Evolutionary conservation across 495 filamentous ascomycete genomes (phyloP).

Genomic region (Penicillium fimorum): DNA sequence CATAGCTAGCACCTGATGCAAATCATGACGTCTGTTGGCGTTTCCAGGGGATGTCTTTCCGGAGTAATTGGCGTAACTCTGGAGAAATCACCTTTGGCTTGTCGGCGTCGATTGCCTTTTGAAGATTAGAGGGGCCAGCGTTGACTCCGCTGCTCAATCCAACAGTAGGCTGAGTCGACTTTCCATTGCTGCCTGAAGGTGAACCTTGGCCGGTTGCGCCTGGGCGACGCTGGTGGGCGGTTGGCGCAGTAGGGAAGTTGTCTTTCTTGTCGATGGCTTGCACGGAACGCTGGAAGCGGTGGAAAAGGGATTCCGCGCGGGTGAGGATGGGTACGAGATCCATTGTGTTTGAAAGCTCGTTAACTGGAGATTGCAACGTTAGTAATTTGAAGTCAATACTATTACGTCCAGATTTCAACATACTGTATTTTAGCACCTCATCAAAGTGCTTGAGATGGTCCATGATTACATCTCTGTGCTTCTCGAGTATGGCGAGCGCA

Average conservation of each 20-base stretch:
- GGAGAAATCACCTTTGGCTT: slow-evolving; percentile 72
- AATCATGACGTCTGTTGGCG: slow-evolving; percentile 17
- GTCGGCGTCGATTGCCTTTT: slow-evolving; percentile 22
- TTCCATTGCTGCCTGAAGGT: slow-evolving; percentile 30
- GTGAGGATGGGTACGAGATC: slow-evolving; percentile 81
- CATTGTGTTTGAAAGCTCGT: slow-evolving; percentile 90
- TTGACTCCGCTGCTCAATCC: slow-evolving; percentile 31
- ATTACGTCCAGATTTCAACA: slow-evolving; percentile 25
- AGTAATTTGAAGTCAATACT: neutral
- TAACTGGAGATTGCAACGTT: slow-evolving; percentile 52
- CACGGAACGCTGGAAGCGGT: slow-evolving; percentile 79
- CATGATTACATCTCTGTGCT: slow-evolving; percentile 92
- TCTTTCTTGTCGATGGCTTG: slow-evolving; percentile 86
- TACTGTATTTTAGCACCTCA: slow-evolving; percentile 94
- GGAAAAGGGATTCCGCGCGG: slow-evolving; percentile 83
- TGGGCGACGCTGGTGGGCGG: slow-evolving; percentile 52
- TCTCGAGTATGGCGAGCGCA: slow-evolving; percentile 92
- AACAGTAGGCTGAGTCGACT: slow-evolving; percentile 30
- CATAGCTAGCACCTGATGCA: no score
- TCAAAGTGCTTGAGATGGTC: slow-evolving; percentile 92
- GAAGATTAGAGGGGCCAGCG: slow-evolving; percentile 19
- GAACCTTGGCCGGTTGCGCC: slow-evolving; percentile 13
- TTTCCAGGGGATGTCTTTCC: slow-evolving; percentile 59
- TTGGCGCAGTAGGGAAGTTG: slow-evolving; percentile 69
- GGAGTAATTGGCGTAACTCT: slow-evolving; percentile 74